These are phyloP conservation scores for Cornus kousa DNA, from an alignment of 148 eudicot species.

Conservation along the genomic window DNA sequence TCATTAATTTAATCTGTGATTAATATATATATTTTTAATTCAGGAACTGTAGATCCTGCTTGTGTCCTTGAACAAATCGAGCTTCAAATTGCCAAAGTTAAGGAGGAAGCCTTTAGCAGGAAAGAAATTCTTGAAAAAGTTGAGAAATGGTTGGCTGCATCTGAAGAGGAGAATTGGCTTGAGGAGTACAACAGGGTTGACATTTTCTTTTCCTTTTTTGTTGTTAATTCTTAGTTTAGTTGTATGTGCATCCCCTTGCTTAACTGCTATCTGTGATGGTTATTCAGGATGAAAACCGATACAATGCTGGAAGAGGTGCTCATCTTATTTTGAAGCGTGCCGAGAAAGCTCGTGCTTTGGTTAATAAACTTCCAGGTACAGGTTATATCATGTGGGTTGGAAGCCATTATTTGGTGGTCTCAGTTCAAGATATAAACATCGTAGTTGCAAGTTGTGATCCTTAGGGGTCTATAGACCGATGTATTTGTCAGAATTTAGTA, in stretches of 20 bases:
- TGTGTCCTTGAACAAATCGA: conserved; percentile 79
- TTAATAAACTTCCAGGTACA: conserved; percentile 88
- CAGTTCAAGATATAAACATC: neutral
- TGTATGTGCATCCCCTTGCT: neutral
- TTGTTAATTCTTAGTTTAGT: neutral
- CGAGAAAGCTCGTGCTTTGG: conserved; percentile 91
- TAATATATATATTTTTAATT: neutral
- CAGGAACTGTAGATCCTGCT: conserved; percentile 82
- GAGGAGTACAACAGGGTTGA: conserved; percentile 86
- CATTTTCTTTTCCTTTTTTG: conserved; percentile 12
- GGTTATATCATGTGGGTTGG: neutral
- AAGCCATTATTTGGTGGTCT: neutral
- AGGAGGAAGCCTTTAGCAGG: conserved; percentile 91
- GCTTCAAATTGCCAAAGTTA: conserved; percentile 66
- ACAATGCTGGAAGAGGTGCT: conserved; percentile 91
- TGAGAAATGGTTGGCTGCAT: conserved; percentile 89
- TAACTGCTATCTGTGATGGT: conserved; percentile 10
- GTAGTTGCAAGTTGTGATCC: neutral
- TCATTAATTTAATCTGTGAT: neutral
- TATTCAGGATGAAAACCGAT: conserved; percentile 88
- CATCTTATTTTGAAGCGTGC: conserved; percentile 95
- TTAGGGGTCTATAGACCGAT: neutral
- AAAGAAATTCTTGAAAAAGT: conserved; percentile 88
- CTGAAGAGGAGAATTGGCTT: conserved; percentile 98
- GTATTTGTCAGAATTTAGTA: neutral